Evolutionary conservation across 768 basidiomycete species (phyloP).

Genomic region (Lactarius pseudohatsudake): DNA sequence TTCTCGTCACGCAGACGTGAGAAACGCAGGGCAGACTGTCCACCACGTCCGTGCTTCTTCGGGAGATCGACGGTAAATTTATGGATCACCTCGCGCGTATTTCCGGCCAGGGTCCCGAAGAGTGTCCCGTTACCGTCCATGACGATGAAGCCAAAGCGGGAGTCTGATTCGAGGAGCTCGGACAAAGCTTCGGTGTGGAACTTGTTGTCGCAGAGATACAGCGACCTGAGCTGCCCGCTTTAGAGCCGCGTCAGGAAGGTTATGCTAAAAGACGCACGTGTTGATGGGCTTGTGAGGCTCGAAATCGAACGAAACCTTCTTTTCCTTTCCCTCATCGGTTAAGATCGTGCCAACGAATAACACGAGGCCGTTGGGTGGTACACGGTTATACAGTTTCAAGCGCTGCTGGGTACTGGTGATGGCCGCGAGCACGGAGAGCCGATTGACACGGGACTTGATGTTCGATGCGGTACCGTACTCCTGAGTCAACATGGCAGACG

Average conservation of each 20-base stretch:
- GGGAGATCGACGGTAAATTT: conserved; percentile 99
- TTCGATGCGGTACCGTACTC: conserved; percentile 99
- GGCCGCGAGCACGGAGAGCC: conserved; percentile 94
- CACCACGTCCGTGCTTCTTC: conserved; percentile 99
- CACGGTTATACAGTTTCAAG: conserved; percentile 93
- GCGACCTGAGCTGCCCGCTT: conserved; percentile 56
- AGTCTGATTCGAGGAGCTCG: conserved; percentile 95
- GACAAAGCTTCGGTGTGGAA: conserved; percentile 98
- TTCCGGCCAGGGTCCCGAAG: conserved; percentile 93
- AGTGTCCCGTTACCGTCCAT: conserved; percentile 99
- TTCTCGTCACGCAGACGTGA: conserved; percentile 99
- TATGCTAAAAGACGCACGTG: conserved; percentile 57
- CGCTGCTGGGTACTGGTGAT: conserved; percentile 98
- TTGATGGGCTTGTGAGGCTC: conserved; percentile 99
- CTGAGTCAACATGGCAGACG: conserved; percentile 94
- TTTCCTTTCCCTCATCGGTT: conserved; percentile 98
- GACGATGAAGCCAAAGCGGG: conserved; percentile 98
- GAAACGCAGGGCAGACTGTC: conserved; percentile 99
- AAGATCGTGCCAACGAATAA: conserved; percentile 98
- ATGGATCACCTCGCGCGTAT: conserved; percentile 95
- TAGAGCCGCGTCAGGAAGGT: neutral
- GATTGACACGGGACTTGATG: conserved; percentile 98
- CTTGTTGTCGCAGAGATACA: conserved; percentile 99
- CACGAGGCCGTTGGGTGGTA: conserved; percentile 95
- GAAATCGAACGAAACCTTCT: conserved; percentile 98